Evolutionary conservation across 768 basidiomycete genomes (phyloP).

Genomic region (Tylopilus plumbeoviolaceoides): DNA sequence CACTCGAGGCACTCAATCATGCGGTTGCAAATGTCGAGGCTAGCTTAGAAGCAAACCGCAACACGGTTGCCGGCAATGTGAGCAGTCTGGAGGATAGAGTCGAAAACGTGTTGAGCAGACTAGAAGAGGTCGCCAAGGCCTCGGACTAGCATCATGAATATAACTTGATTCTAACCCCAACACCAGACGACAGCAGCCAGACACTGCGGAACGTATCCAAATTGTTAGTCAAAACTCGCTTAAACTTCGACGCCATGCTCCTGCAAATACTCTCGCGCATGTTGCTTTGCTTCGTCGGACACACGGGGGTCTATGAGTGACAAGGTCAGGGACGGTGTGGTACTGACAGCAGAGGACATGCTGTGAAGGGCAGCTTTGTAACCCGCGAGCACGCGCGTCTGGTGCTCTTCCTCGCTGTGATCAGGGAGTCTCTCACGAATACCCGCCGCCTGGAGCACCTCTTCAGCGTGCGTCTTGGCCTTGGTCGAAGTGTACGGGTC

Average conservation of each 20-base stretch:
- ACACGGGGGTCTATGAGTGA: slow-evolving; percentile 40
- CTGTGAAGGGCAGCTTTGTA: slow-evolving; percentile 55
- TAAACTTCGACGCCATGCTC: slow-evolving; percentile 25
- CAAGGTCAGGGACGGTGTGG: neutral
- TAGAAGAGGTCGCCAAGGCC: slow-evolving; percentile 36
- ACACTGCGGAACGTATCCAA: neutral
- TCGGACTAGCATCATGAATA: neutral
- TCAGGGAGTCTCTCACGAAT: slow-evolving; percentile 31
- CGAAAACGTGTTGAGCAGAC: slow-evolving; percentile 40
- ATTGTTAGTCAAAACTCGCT: neutral
- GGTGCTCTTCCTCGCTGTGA: slow-evolving; percentile 37
- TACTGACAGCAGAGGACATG: slow-evolving; percentile 19
- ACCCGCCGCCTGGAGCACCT: slow-evolving; percentile 46
- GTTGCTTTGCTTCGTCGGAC: slow-evolving; percentile 45
- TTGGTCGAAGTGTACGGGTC: slow-evolving; percentile 43
- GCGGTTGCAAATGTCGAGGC: slow-evolving; percentile 71
- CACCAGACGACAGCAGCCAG: neutral
- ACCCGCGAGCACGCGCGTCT: slow-evolving; percentile 46
- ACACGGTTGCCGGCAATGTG: slow-evolving; percentile 70
- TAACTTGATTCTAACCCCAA: neutral
- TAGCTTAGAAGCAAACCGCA: slow-evolving; percentile 72
- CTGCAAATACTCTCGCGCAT: slow-evolving; percentile 40
- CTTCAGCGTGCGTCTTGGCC: slow-evolving; percentile 53
- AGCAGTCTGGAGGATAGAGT: slow-evolving; percentile 61
- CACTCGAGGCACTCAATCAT: slow-evolving; percentile 60